Conservation (phyloP, 257 asterid genomes). For the Nicotiana tabacum region DNA sequence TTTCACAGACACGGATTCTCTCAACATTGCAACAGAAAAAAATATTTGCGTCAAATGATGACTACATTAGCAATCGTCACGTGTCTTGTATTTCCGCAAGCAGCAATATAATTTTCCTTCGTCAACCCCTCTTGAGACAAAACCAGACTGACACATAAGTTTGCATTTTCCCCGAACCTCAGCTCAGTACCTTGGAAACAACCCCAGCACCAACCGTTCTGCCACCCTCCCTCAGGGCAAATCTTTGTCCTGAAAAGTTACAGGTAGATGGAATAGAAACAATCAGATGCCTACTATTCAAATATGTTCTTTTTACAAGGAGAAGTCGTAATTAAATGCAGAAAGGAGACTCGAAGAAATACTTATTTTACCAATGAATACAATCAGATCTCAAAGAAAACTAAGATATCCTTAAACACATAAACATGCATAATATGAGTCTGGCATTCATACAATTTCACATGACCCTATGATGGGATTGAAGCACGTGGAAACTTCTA, state of each 20-base stretch:
- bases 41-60: background rate
- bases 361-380: background rate
- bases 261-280: background rate
- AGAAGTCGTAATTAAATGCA: background rate
- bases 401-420: background rate
- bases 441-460: background rate
- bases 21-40: background rate
- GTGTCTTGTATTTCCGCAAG: background rate
- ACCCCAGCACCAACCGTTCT: constrained; percentile 99
- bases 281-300: background rate
- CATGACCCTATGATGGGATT: background rate
- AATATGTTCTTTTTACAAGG: background rate
- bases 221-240: constrained; percentile 98
- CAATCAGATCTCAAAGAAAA: background rate
- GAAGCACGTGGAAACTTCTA: background rate
- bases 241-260: constrained; percentile 80
- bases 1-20: background rate
- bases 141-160: background rate
- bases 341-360: background rate
- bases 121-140: constrained; percentile 7
- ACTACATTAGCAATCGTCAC: constrained; percentile 1
- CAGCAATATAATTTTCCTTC: background rate
- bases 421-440: background rate
- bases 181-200: constrained; percentile 77
- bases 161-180: constrained; percentile 17